Conservation (phyloP, 176 grass and related monocot genomes). For the Themeda triandra region DNA sequence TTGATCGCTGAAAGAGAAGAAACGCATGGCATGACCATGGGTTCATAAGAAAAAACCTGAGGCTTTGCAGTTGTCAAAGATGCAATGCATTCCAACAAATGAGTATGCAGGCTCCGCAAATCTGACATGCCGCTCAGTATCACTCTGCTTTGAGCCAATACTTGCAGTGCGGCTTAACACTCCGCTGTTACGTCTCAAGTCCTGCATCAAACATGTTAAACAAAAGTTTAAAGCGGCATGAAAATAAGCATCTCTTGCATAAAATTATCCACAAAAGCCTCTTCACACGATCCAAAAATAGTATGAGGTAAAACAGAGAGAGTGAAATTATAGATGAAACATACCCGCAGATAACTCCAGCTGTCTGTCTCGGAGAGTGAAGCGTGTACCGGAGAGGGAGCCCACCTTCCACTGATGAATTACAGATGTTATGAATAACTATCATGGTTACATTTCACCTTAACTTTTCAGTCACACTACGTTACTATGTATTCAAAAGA, state of each 20-base stretch:
- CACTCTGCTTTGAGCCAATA: slow-evolving; percentile 64
- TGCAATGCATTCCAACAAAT: slow-evolving; percentile 99
- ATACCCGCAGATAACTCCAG: slow-evolving; percentile 64
- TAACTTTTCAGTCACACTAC: neutral
- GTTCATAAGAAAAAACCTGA: slow-evolving; percentile 60
- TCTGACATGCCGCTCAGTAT: slow-evolving; percentile 61
- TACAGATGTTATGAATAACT: neutral
- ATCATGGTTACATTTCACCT: slow-evolving; percentile 28
- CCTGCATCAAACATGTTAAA: slow-evolving; percentile 54
- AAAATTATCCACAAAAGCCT: slow-evolving; percentile 5
- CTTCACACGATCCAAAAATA: neutral
- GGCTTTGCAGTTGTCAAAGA: slow-evolving; percentile 92
- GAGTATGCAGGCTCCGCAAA: slow-evolving; percentile 75
- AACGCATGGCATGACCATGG: neutral
- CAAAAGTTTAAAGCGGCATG: neutral
- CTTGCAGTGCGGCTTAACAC: slow-evolving; percentile 44
- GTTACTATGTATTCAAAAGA: slow-evolving; percentile 7
- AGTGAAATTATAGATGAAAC: slow-evolving; percentile 13
- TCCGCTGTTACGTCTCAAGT: slow-evolving; percentile 59
- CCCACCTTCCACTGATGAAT: slow-evolving; percentile 66
- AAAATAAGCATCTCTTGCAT: neutral
- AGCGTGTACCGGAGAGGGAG: slow-evolving; percentile 39
- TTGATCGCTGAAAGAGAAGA: neutral
- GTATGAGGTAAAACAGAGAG: neutral
- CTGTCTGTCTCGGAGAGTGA: slow-evolving; percentile 65